These are phyloP conservation scores for Sanghuangporus baumii DNA, from an alignment of 1,284 basidiomycete genomes.

Conservation along the genomic window DNA sequence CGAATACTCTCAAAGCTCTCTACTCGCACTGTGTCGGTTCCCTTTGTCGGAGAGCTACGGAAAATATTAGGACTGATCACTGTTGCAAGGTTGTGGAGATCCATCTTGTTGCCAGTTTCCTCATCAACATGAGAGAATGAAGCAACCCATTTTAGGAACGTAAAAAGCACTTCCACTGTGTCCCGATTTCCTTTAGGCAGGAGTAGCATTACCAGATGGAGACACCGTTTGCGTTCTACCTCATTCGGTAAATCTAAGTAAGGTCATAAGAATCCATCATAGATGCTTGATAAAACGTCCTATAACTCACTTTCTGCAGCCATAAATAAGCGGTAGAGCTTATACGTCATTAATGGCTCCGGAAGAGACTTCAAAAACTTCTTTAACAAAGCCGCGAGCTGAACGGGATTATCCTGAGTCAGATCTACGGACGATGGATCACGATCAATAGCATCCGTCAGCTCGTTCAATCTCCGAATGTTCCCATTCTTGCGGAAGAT, in stretches of 20 bases:
- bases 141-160: conserved; percentile 99
- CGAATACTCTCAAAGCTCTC: conserved; percentile 91
- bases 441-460: conserved; percentile 90
- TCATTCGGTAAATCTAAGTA: conserved; percentile 66
- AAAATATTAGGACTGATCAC: conserved; percentile 97
- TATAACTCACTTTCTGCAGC: conserved; percentile 77
- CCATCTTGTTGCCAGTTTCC: conserved; percentile 98
- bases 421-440: conserved; percentile 89
- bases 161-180: conserved; percentile 96
- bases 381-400: conserved; percentile 94
- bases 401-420: conserved; percentile 93
- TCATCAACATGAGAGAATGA: conserved; percentile 98
- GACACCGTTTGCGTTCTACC: conserved; percentile 73
- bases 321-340: conserved; percentile 86
- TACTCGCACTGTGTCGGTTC: conserved; percentile 83
- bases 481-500: conserved; percentile 99
- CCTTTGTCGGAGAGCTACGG: conserved; percentile 61
- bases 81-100: conserved; percentile 93
- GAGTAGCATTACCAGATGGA: conserved; percentile 85
- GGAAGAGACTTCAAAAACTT: conserved; percentile 96
- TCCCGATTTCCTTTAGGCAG: conserved; percentile 93
- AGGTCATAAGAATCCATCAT: not conserved
- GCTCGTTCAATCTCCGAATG: conserved; percentile 86
- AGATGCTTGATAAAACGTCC: not conserved
- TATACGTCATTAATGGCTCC: conserved; percentile 93